Evolutionary conservation across 176 grass and related monocot genomes (phyloP).

Genomic region (Cenchrus fungigraminus): DNA sequence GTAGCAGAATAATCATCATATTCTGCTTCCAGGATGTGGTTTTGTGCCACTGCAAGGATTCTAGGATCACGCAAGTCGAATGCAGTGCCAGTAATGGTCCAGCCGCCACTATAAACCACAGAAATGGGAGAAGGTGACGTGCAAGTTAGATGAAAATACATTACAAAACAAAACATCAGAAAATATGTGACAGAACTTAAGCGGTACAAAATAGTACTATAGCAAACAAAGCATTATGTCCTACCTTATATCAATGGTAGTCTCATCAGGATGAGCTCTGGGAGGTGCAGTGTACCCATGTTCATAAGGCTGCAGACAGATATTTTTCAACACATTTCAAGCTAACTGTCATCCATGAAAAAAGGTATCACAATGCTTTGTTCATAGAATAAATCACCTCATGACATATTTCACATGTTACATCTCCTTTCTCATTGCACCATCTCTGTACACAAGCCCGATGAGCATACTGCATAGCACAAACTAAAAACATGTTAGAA

Average conservation of each 20-base stretch:
- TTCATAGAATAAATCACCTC: conserved; percentile 47
- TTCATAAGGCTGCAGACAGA: conserved; percentile 70
- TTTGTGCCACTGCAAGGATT: conserved; percentile 72
- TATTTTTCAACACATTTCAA: conserved; percentile 41
- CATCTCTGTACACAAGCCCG: conserved; percentile 82
- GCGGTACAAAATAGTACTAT: not conserved
- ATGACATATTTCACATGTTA: conserved; percentile 86
- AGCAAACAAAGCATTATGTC: conserved; percentile 11
- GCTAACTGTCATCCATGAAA: not conserved
- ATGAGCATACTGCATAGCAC: conserved; percentile 80
- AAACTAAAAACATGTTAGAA: conserved; percentile 39
- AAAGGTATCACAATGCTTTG: conserved; percentile 13
- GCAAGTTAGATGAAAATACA: conserved; percentile 16
- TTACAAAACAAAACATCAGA: not conserved
- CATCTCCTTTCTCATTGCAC: conserved; percentile 96
- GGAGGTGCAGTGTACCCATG: conserved; percentile 87
- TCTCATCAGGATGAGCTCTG: conserved; percentile 72
- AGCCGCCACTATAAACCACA: conserved; percentile 53
- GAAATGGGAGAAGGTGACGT: conserved; percentile 27
- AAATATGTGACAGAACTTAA: conserved; percentile 12
- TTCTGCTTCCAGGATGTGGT: conserved; percentile 84
- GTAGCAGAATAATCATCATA: conserved; percentile 88
- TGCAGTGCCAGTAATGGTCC: conserved; percentile 66
- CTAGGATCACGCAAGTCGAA: conserved; percentile 71
- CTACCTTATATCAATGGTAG: conserved; percentile 90